Evolutionary conservation across 371 early-diverging fungal species (phyloP), one percentile per base, ranked within the genome.

Genomic region (Mucor ambiguus): DNA sequence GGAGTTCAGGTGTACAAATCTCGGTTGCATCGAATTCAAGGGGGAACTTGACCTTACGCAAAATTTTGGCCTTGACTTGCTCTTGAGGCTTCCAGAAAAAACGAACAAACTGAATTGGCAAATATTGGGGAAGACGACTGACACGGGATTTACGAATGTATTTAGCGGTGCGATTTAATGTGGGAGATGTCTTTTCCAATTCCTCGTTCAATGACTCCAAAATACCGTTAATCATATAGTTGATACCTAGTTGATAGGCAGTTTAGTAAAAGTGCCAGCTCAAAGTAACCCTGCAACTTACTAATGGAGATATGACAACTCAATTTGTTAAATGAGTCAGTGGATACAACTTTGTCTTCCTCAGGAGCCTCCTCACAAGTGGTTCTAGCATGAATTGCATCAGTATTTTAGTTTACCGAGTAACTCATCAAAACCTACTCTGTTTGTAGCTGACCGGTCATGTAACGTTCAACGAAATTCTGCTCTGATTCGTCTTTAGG

Each of bases 71-170:
- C 56, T 92, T 92, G n/a, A 93, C 85, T 43, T 85, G 80, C 69
- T 93, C 92, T 24, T 87, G 77, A 0, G 92, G 81, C 69, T 97
- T 96, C 99, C 99, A 98, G 79, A 92, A 97, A 82, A 98, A 97
- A 26, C 99, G 89, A 38, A 96, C 92, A 77, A 95, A 97, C 65
- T 94, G 90, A 20, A 97, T 79, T 0, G 96, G 90, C 62, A 99
- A 73, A 72, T 98, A 98, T 16, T 83, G 74, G 2, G 99, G 99
- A 35, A 98, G 76, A 5, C 97, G 88, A 14, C 86, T 87, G 24
- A 99, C 88, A 43, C 87, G 82, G 41, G 89, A 87, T 7, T 78
- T 87, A 62, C 94, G 93, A 57, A 85, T 86, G 70, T 96, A 98
- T 49, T 80, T 78, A 6, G 97, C 96, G 12, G 87, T 85, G 11